These are phyloP conservation scores for Aphanocladium album DNA, from an alignment of 2,329 filamentous ascomycete genomes.

Conservation along the genomic window DNA sequence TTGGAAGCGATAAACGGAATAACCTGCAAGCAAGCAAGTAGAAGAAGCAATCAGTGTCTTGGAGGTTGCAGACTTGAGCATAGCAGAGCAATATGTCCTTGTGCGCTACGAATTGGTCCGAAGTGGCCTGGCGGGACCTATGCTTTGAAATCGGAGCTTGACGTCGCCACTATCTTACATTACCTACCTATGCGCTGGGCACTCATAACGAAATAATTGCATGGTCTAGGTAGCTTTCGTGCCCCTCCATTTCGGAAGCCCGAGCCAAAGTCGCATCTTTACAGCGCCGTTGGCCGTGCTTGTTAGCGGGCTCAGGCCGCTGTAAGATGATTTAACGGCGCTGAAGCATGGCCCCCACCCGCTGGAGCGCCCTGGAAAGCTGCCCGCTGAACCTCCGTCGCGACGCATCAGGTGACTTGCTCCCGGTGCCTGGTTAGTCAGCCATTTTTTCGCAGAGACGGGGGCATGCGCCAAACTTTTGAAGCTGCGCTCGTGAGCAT, in stretches of 20 bases:
- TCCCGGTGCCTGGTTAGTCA: neutral
- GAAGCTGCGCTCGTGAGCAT: conserved; percentile 4
- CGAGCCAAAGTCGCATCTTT: neutral
- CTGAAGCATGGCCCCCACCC: neutral
- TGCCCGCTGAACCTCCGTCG: neutral
- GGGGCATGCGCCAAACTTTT: conserved; percentile 4
- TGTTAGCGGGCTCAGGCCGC: neutral
- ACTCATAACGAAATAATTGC: neutral
- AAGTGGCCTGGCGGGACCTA: neutral
- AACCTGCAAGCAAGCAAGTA: conserved; percentile 23
- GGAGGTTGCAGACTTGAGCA: conserved; percentile 23
- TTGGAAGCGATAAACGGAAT: conserved; percentile 25
- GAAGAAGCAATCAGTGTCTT: conserved; percentile 25
- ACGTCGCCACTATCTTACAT: conserved; percentile 2
- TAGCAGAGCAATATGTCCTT: conserved; percentile 25
- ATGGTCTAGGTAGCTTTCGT: neutral
- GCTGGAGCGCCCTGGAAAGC: neutral
- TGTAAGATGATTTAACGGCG: neutral
- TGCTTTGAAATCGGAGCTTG: conserved; percentile 14
- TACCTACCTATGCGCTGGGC: neutral
- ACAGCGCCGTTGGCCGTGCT: neutral
- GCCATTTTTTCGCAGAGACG: conserved; percentile 1
- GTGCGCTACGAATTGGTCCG: neutral
- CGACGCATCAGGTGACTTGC: conserved; percentile 5
- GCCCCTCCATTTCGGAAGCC: neutral